phyloP scores from a whole-genome alignment of 2,329 filamentous ascomycete genomes.

The Pseudodiploospora longispora region DNA sequence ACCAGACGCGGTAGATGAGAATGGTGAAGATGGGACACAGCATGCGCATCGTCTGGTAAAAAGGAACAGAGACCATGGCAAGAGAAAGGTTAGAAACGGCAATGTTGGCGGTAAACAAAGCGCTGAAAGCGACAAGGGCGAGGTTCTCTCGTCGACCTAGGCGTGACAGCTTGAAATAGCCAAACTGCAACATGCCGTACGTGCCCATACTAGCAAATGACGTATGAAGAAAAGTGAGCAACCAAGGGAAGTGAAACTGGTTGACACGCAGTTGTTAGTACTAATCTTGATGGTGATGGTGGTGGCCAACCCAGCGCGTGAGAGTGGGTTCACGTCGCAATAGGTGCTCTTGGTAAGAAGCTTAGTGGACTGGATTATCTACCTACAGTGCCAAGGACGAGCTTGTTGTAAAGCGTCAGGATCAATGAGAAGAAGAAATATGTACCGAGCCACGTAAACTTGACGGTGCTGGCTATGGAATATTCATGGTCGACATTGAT shows the following conservation, averaged over 20 bases:
- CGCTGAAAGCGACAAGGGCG: slow-evolving; percentile 49
- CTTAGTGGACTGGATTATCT: too few relatives aligned
- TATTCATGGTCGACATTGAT: slow-evolving; percentile 37
- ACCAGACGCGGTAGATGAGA: slow-evolving; percentile 50
- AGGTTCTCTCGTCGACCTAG: slow-evolving; percentile 45
- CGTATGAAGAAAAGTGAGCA: slow-evolving; percentile 51
- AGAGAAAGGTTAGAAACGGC: slow-evolving; percentile 58
- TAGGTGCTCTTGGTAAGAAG: too few relatives aligned
- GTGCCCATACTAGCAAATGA: slow-evolving; percentile 51
- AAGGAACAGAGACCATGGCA: slow-evolving; percentile 54
- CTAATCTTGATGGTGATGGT: too few relatives aligned
- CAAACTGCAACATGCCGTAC: slow-evolving; percentile 40
- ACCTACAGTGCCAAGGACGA: slow-evolving; percentile 43
- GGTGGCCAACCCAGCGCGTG: background rate
- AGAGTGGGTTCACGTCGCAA: background rate
- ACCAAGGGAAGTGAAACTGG: slow-evolving; percentile 53
- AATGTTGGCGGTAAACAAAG: slow-evolving; percentile 56
- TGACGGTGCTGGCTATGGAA: slow-evolving; percentile 34
- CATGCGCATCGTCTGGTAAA: slow-evolving; percentile 57
- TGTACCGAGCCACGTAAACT: slow-evolving; percentile 41
- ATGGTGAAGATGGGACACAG: slow-evolving; percentile 55
- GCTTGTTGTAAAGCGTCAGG: slow-evolving; percentile 52
- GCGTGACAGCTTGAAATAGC: slow-evolving; percentile 44
- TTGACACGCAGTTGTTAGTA: background rate
- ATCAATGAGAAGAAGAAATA: slow-evolving; percentile 43